Conservation (phyloP, 2,329 filamentous ascomycete genomes). For the Aspergillus sp. region DNA sequence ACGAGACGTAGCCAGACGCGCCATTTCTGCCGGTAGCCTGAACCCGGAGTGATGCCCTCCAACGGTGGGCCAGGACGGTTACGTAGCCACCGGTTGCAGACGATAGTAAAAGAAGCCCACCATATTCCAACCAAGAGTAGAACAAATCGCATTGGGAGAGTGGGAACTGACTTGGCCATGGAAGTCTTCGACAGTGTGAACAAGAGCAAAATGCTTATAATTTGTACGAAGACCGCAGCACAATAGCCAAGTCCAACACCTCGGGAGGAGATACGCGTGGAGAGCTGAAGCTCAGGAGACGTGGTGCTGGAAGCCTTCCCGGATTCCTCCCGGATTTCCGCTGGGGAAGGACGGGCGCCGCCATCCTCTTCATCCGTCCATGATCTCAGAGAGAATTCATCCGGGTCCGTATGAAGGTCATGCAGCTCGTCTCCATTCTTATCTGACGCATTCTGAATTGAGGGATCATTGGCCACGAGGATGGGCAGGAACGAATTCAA, state of each 20-base stretch:
- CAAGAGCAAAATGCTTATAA: constrained; percentile 72
- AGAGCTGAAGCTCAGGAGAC: constrained; percentile 71
- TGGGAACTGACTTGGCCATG: constrained; percentile 62
- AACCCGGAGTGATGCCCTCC: constrained; percentile 18
- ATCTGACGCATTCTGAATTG: constrained; percentile 33
- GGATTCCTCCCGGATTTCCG: neutral
- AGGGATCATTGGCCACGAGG: constrained; percentile 77
- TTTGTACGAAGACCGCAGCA: constrained; percentile 79
- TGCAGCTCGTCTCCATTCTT: constrained; percentile 26
- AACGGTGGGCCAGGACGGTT: constrained; percentile 77
- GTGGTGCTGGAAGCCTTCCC: neutral
- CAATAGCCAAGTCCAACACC: constrained; percentile 88
- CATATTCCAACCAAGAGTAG: constrained; percentile 79
- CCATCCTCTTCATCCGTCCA: constrained; percentile 25
- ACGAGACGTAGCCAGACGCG: constrained; percentile 67
- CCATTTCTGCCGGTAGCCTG: constrained; percentile 22
- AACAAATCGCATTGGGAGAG: constrained; percentile 76
- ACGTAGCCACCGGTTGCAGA: constrained; percentile 77
- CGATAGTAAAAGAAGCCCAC: constrained; percentile 87
- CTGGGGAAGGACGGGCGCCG: constrained; percentile 12
- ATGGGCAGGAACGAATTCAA: constrained; percentile 89
- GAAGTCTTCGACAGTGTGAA: constrained; percentile 47
- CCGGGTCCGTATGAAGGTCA: constrained; percentile 18
- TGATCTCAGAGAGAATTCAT: constrained; percentile 14
- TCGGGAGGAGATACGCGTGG: constrained; percentile 81